phyloP scores from a whole-genome alignment of 78 protist genomes.

The Pelomyxa schiedti region DNA sequence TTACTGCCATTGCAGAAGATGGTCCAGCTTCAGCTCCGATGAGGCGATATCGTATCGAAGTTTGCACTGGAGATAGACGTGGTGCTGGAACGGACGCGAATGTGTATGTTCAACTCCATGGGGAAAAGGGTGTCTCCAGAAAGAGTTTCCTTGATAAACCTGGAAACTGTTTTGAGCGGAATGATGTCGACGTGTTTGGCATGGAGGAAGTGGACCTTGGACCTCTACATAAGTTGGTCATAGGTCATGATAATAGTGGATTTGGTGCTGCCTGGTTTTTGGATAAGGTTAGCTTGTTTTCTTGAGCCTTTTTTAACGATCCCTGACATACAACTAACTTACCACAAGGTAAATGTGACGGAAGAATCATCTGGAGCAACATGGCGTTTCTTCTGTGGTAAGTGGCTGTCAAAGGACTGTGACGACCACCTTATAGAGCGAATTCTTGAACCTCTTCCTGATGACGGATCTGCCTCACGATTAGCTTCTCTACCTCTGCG shows the following conservation, averaged over 20 bases:
- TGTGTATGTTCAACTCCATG: background rate
- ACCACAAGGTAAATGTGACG: too few relatives aligned
- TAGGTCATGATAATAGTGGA: background rate
- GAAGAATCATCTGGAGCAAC: too few relatives aligned
- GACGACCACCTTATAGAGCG: background rate
- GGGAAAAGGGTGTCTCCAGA: background rate
- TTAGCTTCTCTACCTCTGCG: too few relatives aligned
- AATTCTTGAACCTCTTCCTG: background rate
- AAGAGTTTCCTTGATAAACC: background rate
- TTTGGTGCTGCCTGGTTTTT: background rate
- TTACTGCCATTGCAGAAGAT: background rate
- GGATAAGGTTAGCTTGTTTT: background rate
- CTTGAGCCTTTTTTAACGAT: background rate
- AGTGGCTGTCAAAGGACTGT: background rate
- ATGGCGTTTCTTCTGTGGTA: background rate
- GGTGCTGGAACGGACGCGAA: too few relatives aligned
- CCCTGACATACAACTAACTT: background rate
- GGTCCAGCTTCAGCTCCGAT: background rate
- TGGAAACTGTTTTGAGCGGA: background rate
- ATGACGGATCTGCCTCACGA: background rate
- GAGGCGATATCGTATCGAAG: background rate
- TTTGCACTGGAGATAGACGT: too few relatives aligned
- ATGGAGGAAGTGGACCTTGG: background rate
- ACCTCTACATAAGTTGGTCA: background rate
- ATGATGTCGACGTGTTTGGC: background rate